A percentile compares a stretch with the other conserved stretches of the same genome.
phyloP scores from a whole-genome alignment of 257 asterid genomes.

The Cynanchum wilfordii region DNA sequence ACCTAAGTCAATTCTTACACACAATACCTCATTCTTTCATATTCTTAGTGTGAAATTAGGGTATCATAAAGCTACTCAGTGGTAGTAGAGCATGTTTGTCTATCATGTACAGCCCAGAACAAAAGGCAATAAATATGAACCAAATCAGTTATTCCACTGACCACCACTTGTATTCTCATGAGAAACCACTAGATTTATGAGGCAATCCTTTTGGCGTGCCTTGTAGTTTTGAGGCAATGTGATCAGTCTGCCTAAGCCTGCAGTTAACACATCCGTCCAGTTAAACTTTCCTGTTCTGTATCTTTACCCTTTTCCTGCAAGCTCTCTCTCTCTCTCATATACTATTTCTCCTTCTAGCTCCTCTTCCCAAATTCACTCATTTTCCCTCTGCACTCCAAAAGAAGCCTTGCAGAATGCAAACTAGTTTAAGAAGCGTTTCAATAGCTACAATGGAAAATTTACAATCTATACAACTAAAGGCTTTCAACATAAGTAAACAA shows the following conservation, averaged over 20 bases:
- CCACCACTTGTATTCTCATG: too few relatives aligned
- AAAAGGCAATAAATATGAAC: not conserved
- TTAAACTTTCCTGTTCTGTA: not conserved
- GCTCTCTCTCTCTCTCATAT: too few relatives aligned
- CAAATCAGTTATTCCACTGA: not conserved
- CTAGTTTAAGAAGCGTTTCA: not conserved
- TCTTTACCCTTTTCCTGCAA: not conserved
- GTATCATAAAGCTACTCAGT: too few relatives aligned
- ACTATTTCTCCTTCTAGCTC: too few relatives aligned
- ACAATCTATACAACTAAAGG: not conserved
- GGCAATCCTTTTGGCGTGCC: not conserved
- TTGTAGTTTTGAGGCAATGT: not conserved
- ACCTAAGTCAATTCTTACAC: too few relatives aligned
- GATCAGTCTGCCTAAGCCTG: not conserved
- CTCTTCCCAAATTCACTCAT: too few relatives aligned
- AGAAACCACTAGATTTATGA: too few relatives aligned
- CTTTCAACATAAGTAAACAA: too few relatives aligned
- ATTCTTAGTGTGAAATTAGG: too few relatives aligned
- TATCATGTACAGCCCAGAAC: not conserved
- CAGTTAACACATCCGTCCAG: not conserved
- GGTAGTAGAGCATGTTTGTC: not conserved
- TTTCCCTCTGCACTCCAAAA: not conserved
- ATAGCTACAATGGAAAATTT: not conserved
- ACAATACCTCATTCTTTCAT: too few relatives aligned
- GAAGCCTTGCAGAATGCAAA: not conserved